phyloP scores from a whole-genome alignment of 1,139 yeast genomes.

The Candida sp. region DNA sequence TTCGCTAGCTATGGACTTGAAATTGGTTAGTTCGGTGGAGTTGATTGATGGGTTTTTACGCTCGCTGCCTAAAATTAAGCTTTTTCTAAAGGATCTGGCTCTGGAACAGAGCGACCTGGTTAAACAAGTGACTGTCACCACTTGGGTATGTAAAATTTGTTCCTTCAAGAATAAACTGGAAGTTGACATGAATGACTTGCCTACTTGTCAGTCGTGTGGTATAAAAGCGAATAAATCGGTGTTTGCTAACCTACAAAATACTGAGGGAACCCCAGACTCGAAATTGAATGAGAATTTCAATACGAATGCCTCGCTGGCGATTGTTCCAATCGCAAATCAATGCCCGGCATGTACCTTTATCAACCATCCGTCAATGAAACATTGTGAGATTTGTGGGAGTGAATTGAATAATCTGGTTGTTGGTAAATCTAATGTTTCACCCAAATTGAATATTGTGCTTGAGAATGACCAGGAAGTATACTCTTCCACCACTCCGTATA shows the following conservation, averaged over 20 bases:
- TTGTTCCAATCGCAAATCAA: slow-evolving; percentile 19
- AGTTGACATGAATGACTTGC: slow-evolving; percentile 31
- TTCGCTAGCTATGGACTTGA: slow-evolving; percentile 51
- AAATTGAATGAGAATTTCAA: no score
- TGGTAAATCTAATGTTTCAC: not conserved
- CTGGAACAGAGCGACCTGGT: not conserved
- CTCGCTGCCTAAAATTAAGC: slow-evolving; percentile 73
- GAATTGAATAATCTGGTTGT: slow-evolving; percentile 25
- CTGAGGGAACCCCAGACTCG: no score
- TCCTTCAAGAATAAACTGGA: slow-evolving; percentile 56
- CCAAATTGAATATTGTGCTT: slow-evolving; percentile 8
- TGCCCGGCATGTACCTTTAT: slow-evolving; percentile 85
- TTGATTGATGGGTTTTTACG: slow-evolving; percentile 64
- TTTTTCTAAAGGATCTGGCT: slow-evolving; percentile 15
- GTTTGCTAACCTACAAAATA: slow-evolving; percentile 4
- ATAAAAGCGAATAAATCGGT: slow-evolving; percentile 30
- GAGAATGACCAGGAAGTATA: slow-evolving; percentile 30
- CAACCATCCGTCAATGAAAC: slow-evolving; percentile 74
- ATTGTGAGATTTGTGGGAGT: slow-evolving; percentile 88
- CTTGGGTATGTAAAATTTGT: slow-evolving; percentile 86
- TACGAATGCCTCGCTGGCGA: no score
- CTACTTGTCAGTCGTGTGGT: slow-evolving; percentile 79
- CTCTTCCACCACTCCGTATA: slow-evolving; percentile 29
- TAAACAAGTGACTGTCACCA: slow-evolving; percentile 1
- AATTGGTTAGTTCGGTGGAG: slow-evolving; percentile 41